Evolutionary conservation across 1,284 basidiomycete species (phyloP).

Genomic region (Anthracocystis panici-leucophaei): DNA sequence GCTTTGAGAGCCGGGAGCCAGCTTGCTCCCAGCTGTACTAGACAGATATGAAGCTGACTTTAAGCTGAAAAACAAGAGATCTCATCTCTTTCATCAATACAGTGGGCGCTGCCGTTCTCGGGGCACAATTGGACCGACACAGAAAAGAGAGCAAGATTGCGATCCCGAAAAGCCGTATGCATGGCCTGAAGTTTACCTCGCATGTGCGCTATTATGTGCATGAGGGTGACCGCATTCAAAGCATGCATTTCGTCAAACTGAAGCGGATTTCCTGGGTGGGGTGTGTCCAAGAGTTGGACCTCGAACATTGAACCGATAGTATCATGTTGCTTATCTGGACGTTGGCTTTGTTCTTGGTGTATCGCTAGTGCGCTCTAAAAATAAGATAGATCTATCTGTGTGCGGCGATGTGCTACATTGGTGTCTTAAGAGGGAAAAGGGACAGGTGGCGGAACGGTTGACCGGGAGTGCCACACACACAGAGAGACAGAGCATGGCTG

Average conservation of each 20-base stretch:
- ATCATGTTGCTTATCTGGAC: not conserved
- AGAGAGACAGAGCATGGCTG: conserved; percentile 1
- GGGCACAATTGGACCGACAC: not conserved
- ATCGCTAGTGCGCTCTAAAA: not conserved
- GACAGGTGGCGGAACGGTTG: not conserved
- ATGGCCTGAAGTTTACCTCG: too few species aligned
- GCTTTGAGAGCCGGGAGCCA: not conserved
- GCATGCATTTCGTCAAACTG: too few species aligned
- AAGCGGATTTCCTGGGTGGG: too few species aligned
- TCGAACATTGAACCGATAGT: too few species aligned
- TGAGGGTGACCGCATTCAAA: too few species aligned
- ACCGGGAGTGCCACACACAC: not conserved
- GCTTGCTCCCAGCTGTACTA: not conserved
- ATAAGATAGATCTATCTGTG: not conserved
- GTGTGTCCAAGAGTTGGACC: too few species aligned
- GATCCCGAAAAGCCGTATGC: too few species aligned
- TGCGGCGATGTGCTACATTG: not conserved
- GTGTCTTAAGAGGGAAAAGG: not conserved
- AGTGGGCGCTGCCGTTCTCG: not conserved
- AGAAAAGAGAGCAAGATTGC: too few species aligned
- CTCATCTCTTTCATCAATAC: not conserved
- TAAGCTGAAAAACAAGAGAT: not conserved
- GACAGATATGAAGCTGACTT: not conserved
- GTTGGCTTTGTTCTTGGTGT: not conserved
- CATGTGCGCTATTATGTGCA: too few species aligned